These are phyloP conservation scores for Nicotiana attenuata DNA, from an alignment of 257 asterid genomes.

Conservation along the genomic window DNA sequence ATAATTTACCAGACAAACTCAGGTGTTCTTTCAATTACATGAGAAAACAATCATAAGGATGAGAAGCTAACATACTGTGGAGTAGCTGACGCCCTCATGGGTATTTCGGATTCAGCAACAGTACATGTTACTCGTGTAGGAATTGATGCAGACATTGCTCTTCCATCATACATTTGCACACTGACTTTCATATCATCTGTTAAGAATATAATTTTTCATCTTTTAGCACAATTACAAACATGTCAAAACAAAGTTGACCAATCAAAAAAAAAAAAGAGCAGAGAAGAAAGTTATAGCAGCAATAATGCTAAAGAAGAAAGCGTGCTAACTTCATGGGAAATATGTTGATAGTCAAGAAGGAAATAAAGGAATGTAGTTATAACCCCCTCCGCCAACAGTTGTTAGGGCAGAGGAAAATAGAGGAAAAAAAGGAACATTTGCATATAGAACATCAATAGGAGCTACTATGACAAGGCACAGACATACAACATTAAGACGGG, in stretches of 20 bases:
- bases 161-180: slow-evolving; percentile 67
- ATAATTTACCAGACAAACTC: background rate
- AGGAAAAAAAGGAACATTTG: background rate
- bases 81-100: slow-evolving; percentile 57
- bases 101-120: slow-evolving; percentile 69
- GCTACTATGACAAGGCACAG: background rate
- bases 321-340: background rate
- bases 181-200: slow-evolving; percentile 75
- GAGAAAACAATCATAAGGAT: background rate
- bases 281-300: background rate
- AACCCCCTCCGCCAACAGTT: background rate
- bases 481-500: background rate
- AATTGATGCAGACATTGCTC: slow-evolving; percentile 73
- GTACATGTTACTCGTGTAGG: slow-evolving; percentile 74
- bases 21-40: background rate
- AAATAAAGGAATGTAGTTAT: background rate
- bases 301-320: background rate
- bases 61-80: slow-evolving; percentile 60
- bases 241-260: background rate
- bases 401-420: background rate
- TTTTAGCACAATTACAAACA: slow-evolving; percentile 1
- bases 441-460: background rate
- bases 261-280: background rate
- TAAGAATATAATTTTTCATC: slow-evolving; percentile 11
- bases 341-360: background rate